A percentile compares a stretch with the other conserved stretches of the same genome.
Conservation (phyloP, 1,139 yeast genomes). For the Taphrina wiesneri region DNA sequence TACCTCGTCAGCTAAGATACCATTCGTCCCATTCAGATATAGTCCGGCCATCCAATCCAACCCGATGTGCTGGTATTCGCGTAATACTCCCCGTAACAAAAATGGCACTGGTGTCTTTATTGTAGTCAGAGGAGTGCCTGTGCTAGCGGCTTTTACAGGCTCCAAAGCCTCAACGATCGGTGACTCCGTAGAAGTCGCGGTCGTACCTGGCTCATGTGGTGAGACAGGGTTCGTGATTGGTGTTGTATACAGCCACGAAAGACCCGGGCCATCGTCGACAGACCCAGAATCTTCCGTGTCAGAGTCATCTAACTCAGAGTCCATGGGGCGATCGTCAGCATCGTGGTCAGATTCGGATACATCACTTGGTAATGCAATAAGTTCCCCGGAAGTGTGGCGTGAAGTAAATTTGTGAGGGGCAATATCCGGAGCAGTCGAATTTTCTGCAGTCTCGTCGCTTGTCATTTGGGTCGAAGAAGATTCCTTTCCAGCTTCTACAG, state of each 20-base stretch:
- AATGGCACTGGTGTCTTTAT: constrained; percentile 46
- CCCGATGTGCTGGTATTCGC: constrained; percentile 95
- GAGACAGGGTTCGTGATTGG: neutral
- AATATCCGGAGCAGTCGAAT: neutral
- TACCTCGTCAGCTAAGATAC: constrained; percentile 88
- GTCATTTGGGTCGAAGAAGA: neutral
- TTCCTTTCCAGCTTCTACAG: neutral
- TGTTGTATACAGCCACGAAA: constrained; percentile 27
- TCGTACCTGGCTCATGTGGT: neutral
- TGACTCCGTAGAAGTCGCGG: neutral
- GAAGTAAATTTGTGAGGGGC: neutral
- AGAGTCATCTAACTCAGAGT: constrained; percentile 32
- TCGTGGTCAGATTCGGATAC: neutral
- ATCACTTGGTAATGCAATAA: constrained; percentile 4
- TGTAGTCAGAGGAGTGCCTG: neutral
- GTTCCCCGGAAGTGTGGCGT: neutral
- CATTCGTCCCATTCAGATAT: constrained; percentile 89
- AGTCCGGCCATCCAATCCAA: constrained; percentile 95
- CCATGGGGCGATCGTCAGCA: constrained; percentile 24
- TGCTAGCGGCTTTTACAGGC: neutral
- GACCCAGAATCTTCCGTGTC: constrained; percentile 42
- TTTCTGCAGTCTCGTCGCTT: neutral
- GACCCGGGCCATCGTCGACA: constrained; percentile 34
- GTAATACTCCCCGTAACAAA: constrained; percentile 73
- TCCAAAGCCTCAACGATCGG: neutral